Conservation (phyloP, 176 grass and related monocot genomes). For the Musa schizocarpa region DNA sequence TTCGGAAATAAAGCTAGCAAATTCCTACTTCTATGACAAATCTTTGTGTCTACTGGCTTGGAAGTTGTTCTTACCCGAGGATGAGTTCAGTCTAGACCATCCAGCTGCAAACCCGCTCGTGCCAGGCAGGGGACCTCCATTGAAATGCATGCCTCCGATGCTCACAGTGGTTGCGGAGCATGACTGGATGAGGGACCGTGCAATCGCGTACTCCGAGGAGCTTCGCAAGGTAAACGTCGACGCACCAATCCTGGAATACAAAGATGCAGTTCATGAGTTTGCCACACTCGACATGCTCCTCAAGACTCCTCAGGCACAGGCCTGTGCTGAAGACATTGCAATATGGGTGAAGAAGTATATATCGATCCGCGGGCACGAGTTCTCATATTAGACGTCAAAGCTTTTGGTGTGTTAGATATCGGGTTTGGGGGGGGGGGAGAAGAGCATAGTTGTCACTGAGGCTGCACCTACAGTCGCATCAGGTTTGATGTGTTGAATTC, state of each 20-base stretch:
- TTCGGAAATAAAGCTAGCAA: constrained; percentile 83
- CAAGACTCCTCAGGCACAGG: constrained; percentile 76
- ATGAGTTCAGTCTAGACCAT: constrained; percentile 74
- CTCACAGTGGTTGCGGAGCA: constrained; percentile 81
- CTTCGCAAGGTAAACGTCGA: constrained; percentile 87
- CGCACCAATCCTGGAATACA: constrained; percentile 76
- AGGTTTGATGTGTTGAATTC: not conserved
- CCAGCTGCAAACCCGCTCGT: constrained; percentile 65
- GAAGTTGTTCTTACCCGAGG: constrained; percentile 74
- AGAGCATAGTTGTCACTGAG: no score
- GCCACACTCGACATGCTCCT: constrained; percentile 86
- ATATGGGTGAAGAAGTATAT: constrained; percentile 99
- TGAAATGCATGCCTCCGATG: constrained; percentile 79
- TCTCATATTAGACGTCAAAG: constrained; percentile 59
- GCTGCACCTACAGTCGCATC: no score
- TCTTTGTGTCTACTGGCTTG: constrained; percentile 74
- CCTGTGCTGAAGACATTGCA: constrained; percentile 76
- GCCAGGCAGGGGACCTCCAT: constrained; percentile 37
- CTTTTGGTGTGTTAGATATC: no score
- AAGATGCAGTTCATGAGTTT: constrained; percentile 78
- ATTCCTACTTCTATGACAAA: constrained; percentile 92
- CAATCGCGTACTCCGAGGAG: constrained; percentile 85
- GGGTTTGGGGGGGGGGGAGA: no score
- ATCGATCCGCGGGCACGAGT: constrained; percentile 76
- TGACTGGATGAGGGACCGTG: constrained; percentile 94